These are phyloP conservation scores for Chlorella ohadii DNA, from an alignment of 139 green algal genomes.

Conservation along the genomic window DNA sequence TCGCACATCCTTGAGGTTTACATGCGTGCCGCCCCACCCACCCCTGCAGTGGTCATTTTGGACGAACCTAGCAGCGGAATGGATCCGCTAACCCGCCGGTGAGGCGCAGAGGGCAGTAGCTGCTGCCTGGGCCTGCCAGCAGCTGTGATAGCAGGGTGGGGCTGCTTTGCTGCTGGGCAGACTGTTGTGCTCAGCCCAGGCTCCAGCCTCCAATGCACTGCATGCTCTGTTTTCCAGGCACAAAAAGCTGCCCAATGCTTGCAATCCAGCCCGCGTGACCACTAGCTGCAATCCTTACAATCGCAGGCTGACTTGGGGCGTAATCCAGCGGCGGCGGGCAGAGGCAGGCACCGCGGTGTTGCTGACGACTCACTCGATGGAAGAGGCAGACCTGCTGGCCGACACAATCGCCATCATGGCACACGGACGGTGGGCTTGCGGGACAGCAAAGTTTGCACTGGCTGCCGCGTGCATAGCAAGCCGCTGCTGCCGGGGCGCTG, in stretches of 20 bases:
- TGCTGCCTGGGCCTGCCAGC: no score
- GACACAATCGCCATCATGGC: conserved; percentile 89
- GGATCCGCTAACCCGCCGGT: conserved; percentile 49
- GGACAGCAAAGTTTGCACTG: not conserved
- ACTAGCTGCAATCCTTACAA: not conserved
- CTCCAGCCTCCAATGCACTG: no score
- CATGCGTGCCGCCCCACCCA: no score
- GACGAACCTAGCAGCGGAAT: conserved; percentile 84
- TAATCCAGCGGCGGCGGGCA: conserved; percentile 60
- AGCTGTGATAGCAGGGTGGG: no score
- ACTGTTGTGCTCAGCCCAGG: no score
- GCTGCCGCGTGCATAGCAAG: not conserved
- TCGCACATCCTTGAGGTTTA: no score
- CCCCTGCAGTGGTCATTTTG: conserved; percentile 71
- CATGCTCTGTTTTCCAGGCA: no score
- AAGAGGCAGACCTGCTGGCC: conserved; percentile 93
- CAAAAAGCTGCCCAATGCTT: no score
- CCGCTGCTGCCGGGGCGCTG: not conserved
- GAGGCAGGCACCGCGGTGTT: conserved; percentile 4
- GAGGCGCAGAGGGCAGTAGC: not conserved
- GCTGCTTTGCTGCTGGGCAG: no score
- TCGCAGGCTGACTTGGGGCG: conserved; percentile 59
- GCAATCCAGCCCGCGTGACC: no score
- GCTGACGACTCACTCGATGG: conserved; percentile 75
- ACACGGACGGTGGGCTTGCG: conserved; percentile 41